Evolutionary conservation across 176 grass and related monocot species (phyloP), one percentile per base, ranked within the genome.

Genomic region (Phyllostachys edulis): DNA sequence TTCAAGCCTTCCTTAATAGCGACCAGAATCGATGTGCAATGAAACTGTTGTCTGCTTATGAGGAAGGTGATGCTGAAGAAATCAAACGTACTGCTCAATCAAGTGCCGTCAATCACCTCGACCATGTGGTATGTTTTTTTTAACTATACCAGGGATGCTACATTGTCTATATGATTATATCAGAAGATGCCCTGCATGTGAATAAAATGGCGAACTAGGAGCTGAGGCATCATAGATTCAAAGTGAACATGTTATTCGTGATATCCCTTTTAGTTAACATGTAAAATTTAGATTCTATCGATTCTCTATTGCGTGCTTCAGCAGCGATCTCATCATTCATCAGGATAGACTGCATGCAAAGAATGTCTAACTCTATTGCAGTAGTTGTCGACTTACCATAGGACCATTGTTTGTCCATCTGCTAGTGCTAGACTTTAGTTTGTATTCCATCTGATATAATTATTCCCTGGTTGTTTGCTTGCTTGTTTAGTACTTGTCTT

Each of bases 61-160:
- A 99, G 83, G 90, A 96, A 87, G 91, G 90, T 2, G 89, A 99
- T 68, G 78, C 81, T 55, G 90, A 99, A 91, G 96, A 94, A 89
- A 81, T 99, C 55, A 99, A 99, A 87, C 68, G 46, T 21, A 78
- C 89, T 71, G 88, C 86, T 62, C 90, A 96, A 66, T 90, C 88
- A 77, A 96, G 74, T 73, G 62, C 88, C 70, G 90, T 99, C 78
- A 93, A 89, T 74, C 91, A 99, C 70, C 96, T 99, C 1, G 96
- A 99, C 71, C 96, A 99, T 71, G 90, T 87, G 86, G 96, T 99
- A 99, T 84, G 27, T 79, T 80, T 41, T 79, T 49, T 78, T 79
- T 11, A 45, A 52, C 2, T 78, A 77, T 66, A 56, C 21, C 0
- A 3, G 37, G 1, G 9, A n/a, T 46, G 67, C 0, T 34, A 14